Conservation (phyloP, 1,284 basidiomycete genomes). For the Sanghuangporus sanghuang region DNA sequence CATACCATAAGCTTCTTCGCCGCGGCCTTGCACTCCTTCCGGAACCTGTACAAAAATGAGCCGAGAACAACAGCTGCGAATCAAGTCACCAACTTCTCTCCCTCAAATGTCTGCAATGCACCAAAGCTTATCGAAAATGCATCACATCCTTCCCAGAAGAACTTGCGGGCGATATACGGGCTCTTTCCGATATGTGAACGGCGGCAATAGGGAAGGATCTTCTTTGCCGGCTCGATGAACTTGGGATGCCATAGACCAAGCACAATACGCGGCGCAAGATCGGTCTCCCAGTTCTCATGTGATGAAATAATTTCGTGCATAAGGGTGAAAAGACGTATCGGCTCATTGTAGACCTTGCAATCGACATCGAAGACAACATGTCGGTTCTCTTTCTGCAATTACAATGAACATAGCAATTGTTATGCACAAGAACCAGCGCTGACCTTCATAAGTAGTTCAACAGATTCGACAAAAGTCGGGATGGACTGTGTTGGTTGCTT, state of each 20-base stretch:
- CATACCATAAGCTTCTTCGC: constrained; percentile 92
- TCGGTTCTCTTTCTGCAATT: constrained; percentile 72
- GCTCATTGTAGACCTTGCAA: constrained; percentile 92
- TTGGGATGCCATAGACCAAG: constrained; percentile 92
- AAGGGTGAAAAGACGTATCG: constrained; percentile 78
- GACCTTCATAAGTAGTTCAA: constrained; percentile 78
- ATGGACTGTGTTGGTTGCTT: constrained; percentile 83
- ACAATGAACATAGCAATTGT: not conserved
- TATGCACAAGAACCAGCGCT: constrained; percentile 8
- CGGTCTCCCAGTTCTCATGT: constrained; percentile 73
- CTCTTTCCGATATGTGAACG: constrained; percentile 84
- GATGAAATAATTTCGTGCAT: constrained; percentile 74
- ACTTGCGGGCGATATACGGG: constrained; percentile 65
- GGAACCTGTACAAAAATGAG: constrained; percentile 47
- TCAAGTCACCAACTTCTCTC: constrained; percentile 46
- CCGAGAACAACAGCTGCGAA: not conserved
- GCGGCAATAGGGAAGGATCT: constrained; percentile 75
- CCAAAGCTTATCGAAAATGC: constrained; percentile 87
- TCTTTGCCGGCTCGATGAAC: constrained; percentile 77
- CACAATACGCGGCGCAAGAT: constrained; percentile 85
- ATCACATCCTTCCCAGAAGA: constrained; percentile 89
- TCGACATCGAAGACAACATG: constrained; percentile 91
- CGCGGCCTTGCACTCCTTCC: constrained; percentile 68
- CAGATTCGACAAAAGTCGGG: constrained; percentile 81
- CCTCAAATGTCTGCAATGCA: constrained; percentile 69